Evolutionary conservation across 148 eudicot species (phyloP).

Genomic region (Silene uniflora): DNA sequence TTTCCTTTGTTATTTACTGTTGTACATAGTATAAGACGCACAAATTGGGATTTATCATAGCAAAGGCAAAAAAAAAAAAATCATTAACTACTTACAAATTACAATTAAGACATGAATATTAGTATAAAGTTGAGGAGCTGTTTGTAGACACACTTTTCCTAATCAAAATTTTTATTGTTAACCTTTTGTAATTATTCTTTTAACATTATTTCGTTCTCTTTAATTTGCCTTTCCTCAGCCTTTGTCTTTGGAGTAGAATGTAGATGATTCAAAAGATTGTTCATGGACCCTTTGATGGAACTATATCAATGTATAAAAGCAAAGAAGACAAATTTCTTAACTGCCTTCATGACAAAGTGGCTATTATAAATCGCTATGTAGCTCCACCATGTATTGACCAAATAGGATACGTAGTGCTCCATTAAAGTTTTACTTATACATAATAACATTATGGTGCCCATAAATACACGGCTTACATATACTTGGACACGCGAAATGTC

Average conservation of each 20-base stretch:
- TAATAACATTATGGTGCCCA: too few species aligned
- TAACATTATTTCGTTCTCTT: conserved; percentile 21
- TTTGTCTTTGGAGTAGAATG: conserved; percentile 18
- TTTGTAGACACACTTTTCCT: conserved; percentile 24
- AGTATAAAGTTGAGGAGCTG: conserved; percentile 27
- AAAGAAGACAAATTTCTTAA: not conserved
- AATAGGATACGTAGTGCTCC: too few species aligned
- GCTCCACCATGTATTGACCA: too few species aligned
- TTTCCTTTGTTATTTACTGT: too few species aligned
- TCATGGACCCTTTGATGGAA: conserved; percentile 29
- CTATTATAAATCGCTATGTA: not conserved
- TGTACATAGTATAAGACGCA: too few species aligned
- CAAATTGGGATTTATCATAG: too few species aligned
- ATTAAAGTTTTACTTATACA: too few species aligned
- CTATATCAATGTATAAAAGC: not conserved
- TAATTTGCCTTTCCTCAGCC: conserved; percentile 31
- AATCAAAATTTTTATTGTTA: conserved; percentile 14
- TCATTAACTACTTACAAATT: not conserved
- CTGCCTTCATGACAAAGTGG: not conserved
- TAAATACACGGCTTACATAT: too few species aligned
- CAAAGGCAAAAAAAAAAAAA: too few species aligned
- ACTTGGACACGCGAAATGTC: too few species aligned
- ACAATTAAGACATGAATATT: conserved; percentile 16
- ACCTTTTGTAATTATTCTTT: conserved; percentile 15
- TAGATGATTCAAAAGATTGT: conserved; percentile 23